These are phyloP conservation scores for Leptomonas seymouri DNA, from an alignment of 208 protist genomes.

Conservation along the genomic window DNA sequence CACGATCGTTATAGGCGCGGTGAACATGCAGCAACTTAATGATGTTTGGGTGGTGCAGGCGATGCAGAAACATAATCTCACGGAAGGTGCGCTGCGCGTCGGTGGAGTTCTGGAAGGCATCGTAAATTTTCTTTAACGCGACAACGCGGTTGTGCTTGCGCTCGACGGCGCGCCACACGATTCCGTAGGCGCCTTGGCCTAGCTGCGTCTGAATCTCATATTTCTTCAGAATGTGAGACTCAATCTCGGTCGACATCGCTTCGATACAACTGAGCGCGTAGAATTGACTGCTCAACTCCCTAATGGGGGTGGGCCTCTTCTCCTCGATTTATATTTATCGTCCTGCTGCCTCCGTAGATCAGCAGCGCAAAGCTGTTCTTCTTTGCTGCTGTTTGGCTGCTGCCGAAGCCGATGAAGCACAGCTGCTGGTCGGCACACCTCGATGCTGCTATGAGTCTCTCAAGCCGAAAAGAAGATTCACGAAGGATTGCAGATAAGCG, in stretches of 20 bases:
- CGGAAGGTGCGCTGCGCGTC: constrained; percentile 96
- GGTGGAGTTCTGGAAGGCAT: constrained; percentile 95
- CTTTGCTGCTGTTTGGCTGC: too few species aligned
- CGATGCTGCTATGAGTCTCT: too few species aligned
- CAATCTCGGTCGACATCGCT: constrained; percentile 90
- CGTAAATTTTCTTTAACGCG: constrained; percentile 98
- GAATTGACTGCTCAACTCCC: background rate
- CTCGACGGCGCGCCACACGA: constrained; percentile 95
- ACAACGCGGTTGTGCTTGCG: constrained; percentile 90
- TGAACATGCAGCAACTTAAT: constrained; percentile 97
- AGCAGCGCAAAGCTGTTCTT: too few species aligned
- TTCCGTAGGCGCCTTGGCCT: constrained; percentile 96
- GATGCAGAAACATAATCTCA: constrained; percentile 98
- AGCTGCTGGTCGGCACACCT: too few species aligned
- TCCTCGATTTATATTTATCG: background rate
- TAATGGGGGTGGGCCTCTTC: background rate
- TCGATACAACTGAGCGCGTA: background rate
- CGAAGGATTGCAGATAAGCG: too few species aligned
- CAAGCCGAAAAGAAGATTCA: too few species aligned
- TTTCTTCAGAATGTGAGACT: constrained; percentile 92
- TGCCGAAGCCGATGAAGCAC: too few species aligned
- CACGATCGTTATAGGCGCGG: constrained; percentile 96
- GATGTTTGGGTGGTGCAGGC: constrained; percentile 97
- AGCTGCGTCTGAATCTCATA: constrained; percentile 95
- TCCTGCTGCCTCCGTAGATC: too few species aligned